phyloP scores from a whole-genome alignment of 306 rosid genomes.

The Gastrolobium villosum region DNA sequence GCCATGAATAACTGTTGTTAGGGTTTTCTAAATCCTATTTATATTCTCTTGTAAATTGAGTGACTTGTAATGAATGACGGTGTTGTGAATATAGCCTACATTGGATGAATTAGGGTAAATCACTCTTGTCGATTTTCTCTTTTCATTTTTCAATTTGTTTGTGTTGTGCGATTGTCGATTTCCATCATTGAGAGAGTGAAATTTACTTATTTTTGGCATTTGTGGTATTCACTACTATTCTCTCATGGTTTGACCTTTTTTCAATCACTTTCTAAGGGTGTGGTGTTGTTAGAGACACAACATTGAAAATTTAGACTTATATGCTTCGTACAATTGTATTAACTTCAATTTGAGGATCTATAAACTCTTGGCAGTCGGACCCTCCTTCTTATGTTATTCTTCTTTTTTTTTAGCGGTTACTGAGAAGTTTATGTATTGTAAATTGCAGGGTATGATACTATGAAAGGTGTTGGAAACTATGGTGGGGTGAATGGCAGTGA shows the following conservation, averaged over 20 bases:
- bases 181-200: not conserved
- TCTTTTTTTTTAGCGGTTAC: not conserved
- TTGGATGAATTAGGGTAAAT: too few species aligned
- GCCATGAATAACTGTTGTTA: too few species aligned
- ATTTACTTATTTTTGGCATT: not conserved
- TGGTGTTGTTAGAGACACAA: not conserved
- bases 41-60: too few species aligned
- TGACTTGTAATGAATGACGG: too few species aligned
- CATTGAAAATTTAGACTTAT: not conserved
- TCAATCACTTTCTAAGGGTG: not conserved
- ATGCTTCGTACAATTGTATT: not conserved
- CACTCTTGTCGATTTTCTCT: too few species aligned
- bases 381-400: not conserved
- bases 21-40: too few species aligned
- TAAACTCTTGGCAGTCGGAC: not conserved
- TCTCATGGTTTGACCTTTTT: not conserved
- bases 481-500: slow-evolving; percentile 50
- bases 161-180: too few species aligned
- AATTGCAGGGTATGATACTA: slow-evolving; percentile 61
- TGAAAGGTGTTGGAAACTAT: slow-evolving; percentile 59
- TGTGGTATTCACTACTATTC: slow-evolving; percentile 5
- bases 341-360: not conserved
- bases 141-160: too few species aligned
- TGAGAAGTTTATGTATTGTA: slow-evolving; percentile 33
- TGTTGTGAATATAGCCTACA: too few species aligned